phyloP scores from a whole-genome alignment of 441 rosid species.

The Capsella rubella region DNA sequence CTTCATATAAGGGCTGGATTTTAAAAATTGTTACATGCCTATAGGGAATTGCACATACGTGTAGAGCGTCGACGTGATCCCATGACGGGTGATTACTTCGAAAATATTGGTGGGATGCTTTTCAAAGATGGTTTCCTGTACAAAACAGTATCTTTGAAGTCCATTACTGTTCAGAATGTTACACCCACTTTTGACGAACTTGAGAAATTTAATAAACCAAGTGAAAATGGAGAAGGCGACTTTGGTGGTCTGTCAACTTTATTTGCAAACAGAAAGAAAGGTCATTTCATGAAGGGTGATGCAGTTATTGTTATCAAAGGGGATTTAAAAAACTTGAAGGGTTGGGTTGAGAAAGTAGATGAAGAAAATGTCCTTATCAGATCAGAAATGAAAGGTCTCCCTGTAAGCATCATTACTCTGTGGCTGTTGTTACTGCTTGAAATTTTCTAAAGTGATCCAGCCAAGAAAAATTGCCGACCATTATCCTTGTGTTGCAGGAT shows the following conservation, averaged over 20 bases:
- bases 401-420: slow-evolving; percentile 62
- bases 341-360: slow-evolving; percentile 99
- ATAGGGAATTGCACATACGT: slow-evolving; percentile 92
- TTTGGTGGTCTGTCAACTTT: slow-evolving; percentile 81
- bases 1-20: neutral
- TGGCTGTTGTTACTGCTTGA: slow-evolving; percentile 27
- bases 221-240: slow-evolving; percentile 81
- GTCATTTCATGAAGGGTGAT: slow-evolving; percentile 98
- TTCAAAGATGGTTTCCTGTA: slow-evolving; percentile 95
- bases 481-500: slow-evolving; percentile 57
- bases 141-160: slow-evolving; percentile 87
- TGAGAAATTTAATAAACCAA: slow-evolving; percentile 85
- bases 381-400: slow-evolving; percentile 94
- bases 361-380: slow-evolving; percentile 91
- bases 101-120: slow-evolving; percentile 76
- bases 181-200: slow-evolving; percentile 97
- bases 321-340: slow-evolving; percentile 92
- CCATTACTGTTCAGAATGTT: slow-evolving; percentile 77
- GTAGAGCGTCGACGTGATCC: slow-evolving; percentile 93
- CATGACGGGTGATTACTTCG: slow-evolving; percentile 93
- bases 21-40: slow-evolving; percentile 17
- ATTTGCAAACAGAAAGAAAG: slow-evolving; percentile 94
- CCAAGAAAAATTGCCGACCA: slow-evolving; percentile 2
- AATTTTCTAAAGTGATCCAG: slow-evolving; percentile 13
- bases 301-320: slow-evolving; percentile 95